phyloP scores from a whole-genome alignment of 2,329 filamentous ascomycete species.

The Alternaria sp. region DNA sequence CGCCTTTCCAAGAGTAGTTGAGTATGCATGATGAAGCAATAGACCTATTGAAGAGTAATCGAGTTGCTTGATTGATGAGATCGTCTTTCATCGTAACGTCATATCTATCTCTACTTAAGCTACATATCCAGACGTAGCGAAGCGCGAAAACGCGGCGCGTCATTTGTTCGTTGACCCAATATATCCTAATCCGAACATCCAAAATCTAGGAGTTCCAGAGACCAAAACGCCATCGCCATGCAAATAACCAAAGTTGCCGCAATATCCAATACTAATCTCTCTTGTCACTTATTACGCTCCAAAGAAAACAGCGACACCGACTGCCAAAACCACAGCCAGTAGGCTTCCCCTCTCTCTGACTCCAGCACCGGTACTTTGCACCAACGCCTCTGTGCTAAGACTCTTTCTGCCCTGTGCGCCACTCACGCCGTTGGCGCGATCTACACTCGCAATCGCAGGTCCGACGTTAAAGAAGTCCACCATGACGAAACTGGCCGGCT shows the following conservation, averaged over 20 bases:
- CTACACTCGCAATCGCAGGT: slow-evolving; percentile 73
- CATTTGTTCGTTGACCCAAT: background rate
- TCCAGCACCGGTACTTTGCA: slow-evolving; percentile 27
- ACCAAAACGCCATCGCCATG: slow-evolving; percentile 16
- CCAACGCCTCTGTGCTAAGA: slow-evolving; percentile 31
- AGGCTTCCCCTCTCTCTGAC: slow-evolving; percentile 30
- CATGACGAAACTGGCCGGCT: slow-evolving; percentile 74
- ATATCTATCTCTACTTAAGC: background rate
- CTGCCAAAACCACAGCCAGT: slow-evolving; percentile 42
- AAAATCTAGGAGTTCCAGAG: background rate
- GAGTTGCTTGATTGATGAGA: background rate
- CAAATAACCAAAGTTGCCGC: slow-evolving; percentile 22
- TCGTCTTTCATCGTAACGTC: background rate
- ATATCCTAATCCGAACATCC: background rate
- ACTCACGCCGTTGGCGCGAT: slow-evolving; percentile 72
- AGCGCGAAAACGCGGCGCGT: background rate
- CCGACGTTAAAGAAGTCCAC: slow-evolving; percentile 84
- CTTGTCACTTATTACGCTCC: slow-evolving; percentile 23
- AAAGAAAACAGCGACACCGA: slow-evolving; percentile 42
- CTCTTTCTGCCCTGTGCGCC: slow-evolving; percentile 35
- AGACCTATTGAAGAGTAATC: background rate
- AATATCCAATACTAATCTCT: background rate
- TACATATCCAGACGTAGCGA: slow-evolving; percentile 5
- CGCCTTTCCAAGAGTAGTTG: slow-evolving; percentile 43
- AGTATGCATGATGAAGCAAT: background rate